Base-by-base conservation (phyloP, 768 basidiomycete species). In the Hericium erinaceus region DNA sequence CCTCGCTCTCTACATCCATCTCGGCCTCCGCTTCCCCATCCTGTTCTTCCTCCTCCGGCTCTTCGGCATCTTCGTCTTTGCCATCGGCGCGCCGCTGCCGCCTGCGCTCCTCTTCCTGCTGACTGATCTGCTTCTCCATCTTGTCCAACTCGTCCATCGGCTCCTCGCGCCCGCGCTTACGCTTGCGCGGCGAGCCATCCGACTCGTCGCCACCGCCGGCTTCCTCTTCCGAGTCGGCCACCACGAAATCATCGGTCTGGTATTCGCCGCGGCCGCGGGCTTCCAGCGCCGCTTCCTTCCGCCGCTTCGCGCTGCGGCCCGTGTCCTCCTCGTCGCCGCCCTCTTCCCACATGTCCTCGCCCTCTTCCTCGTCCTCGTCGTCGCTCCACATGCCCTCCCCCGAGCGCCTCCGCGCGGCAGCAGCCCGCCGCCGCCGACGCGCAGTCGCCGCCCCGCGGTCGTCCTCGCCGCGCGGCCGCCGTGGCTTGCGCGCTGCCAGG, bases 241-340 rank as follows among this genome's bases (percentile, higher is more conserved):
- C 91, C 28, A 93, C 75, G 64, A 93, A 93, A 64, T 90, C 90
- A 66, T 93, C 90, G 58, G 85, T 82, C 67, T 89, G 86, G 63
- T 92, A 92, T 46, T 90, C 87, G 20, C 81, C 82, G 4, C 76
- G 75, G 46, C 81, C 76, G 55, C 78, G 80, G 56, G 78, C 78
- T 12, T 76, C 75, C n/a, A 74, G 71, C 13, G 56, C 64, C 26
- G 57, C 55, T 6, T 60, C 68, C 69, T 60, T 67, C 66, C 63
- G 65, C 56, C 54, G 65, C 64, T 67, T 80, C 80, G 61, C 77
- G 73, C 69, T 82, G 80, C 55, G 67, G 52, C 66, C 62, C 52
- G 65, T 79, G 52, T 75, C 79, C 33, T 75, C 79, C 37, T 83
- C 73, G 53, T 75, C 75, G 37, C 57, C 70, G 20, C 49, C 49